Base-by-base conservation (phyloP, 2,329 filamentous ascomycete species). In the Xylariaceae sp. region DNA sequence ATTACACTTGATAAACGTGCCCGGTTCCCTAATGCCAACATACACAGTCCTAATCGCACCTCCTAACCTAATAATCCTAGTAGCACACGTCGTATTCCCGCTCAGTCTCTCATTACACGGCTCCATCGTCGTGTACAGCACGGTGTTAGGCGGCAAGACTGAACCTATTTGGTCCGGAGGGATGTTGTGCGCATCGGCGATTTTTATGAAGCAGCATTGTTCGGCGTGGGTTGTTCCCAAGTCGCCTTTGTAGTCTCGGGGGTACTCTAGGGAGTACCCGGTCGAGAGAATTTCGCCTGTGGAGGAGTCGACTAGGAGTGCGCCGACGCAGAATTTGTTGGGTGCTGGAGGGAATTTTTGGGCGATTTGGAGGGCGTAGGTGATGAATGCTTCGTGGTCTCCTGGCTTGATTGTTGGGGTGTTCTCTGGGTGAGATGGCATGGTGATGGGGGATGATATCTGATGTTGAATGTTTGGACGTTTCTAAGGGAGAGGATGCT, bases 41-140 rank as follows among this genome's bases (percentile, higher is more conserved):
- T 74, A 72, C 12, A 73, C 68, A 7, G 59, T 61, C 57, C 67
- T 69, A 31, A 74, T 66, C 3, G 59, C 63, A 12, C 61, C 50
- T 28, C 63, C 64, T 3, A 73, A 62, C 18, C 61, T 55, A 47
- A 73, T 50, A 17, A 73, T 72, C 19, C 70, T 65, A 3, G 68
- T 63, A 16, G 60, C 62, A 45, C 71, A 75, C 11, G 67, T 69
- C 59, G 56, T 68, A 45, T 72, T 71, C 3, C 71, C 67, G 47
- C 70, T 72, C 2, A 74, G 57, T 51, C 72, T 65, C 54, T 71
- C 66, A 47, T 69, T 74, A 58, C 73, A 76, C 7, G 73, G 71
- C 55, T 76, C 73, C 72, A 75, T 75, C 12, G 72, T 75, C 4
- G 72, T 76, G 53, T 75, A 75, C 1, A 76, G 60, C 2, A 66